Evolutionary conservation across 352 stramenopile genomes (phyloP).

Genomic region (Globisporangium okanoganense): DNA sequence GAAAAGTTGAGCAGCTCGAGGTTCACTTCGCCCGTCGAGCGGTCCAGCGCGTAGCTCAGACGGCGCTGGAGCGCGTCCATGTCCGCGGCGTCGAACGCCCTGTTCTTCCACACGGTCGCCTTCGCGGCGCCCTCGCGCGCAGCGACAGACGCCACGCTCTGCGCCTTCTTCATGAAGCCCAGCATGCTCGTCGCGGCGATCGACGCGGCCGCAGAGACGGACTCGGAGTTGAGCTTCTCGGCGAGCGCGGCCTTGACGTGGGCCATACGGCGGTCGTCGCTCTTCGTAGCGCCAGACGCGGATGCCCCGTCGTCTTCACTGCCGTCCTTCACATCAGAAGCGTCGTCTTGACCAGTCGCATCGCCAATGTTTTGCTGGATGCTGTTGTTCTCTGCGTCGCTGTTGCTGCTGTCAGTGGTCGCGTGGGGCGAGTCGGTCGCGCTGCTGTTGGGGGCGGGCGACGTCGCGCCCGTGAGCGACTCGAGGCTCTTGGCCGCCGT

Average conservation of each 20-base stretch:
- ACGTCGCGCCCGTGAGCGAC: slow-evolving; percentile 41
- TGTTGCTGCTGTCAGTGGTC: neutral
- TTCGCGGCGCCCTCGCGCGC: slow-evolving; percentile 77
- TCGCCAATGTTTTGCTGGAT: neutral
- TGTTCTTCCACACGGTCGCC: slow-evolving; percentile 63
- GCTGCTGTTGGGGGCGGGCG: slow-evolving; percentile 18
- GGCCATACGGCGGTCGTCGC: slow-evolving; percentile 35
- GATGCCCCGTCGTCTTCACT: neutral
- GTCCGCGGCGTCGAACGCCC: slow-evolving; percentile 72
- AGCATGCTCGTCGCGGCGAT: slow-evolving; percentile 71
- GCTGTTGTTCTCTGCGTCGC: slow-evolving; percentile 7
- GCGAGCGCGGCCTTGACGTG: slow-evolving; percentile 54
- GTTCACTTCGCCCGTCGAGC: slow-evolving; percentile 75
- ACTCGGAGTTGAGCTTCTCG: slow-evolving; percentile 71
- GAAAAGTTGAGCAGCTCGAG: slow-evolving; percentile 89
- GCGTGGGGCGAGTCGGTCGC: neutral
- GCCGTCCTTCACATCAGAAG: neutral
- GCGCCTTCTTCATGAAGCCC: slow-evolving; percentile 82
- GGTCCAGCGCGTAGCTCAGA: slow-evolving; percentile 78
- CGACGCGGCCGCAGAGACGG: slow-evolving; percentile 56
- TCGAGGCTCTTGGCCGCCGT: slow-evolving; percentile 64
- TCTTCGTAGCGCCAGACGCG: slow-evolving; percentile 13
- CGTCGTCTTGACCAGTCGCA: neutral
- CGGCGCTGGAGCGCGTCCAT: slow-evolving; percentile 84
- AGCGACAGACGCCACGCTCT: slow-evolving; percentile 63